Evolutionary conservation across 2,329 filamentous ascomycete species (phyloP).

Genomic region (Polychaeton citri): DNA sequence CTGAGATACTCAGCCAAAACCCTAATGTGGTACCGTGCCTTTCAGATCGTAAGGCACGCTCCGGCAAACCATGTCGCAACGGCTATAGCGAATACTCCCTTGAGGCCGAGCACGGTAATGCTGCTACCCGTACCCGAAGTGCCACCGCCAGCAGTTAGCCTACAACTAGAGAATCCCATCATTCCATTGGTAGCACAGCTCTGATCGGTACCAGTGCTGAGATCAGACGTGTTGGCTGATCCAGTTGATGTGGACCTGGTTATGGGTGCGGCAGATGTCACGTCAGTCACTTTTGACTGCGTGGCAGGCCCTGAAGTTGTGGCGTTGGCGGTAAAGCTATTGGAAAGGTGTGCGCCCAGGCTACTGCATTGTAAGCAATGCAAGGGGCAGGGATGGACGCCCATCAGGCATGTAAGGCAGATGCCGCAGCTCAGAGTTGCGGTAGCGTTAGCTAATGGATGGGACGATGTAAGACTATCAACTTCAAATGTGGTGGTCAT

Average conservation of each 20-base stretch:
- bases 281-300: too few species aligned
- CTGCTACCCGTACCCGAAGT: too few species aligned
- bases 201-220: not conserved
- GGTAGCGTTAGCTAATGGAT: not conserved
- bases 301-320: not conserved
- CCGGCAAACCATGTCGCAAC: too few species aligned
- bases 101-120: too few species aligned
- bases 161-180: not conserved
- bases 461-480: too few species aligned
- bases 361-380: not conserved
- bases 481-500: not conserved
- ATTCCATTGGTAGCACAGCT: not conserved
- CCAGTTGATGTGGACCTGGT: too few species aligned
- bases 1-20: too few species aligned
- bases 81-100: too few species aligned
- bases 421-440: not conserved
- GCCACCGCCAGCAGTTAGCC: not conserved
- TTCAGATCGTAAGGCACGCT: too few species aligned
- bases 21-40: too few species aligned
- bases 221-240: not conserved
- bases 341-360: not conserved
- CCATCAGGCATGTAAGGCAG: not conserved
- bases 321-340: not conserved
- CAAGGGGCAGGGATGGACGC: not conserved
- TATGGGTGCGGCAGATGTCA: too few species aligned